A percentile compares a stretch with the other conserved stretches of the same genome.
These are phyloP conservation scores for Talaromyces verruculosus DNA, from an alignment of 2,329 filamentous ascomycete species.

Conservation along the genomic window DNA sequence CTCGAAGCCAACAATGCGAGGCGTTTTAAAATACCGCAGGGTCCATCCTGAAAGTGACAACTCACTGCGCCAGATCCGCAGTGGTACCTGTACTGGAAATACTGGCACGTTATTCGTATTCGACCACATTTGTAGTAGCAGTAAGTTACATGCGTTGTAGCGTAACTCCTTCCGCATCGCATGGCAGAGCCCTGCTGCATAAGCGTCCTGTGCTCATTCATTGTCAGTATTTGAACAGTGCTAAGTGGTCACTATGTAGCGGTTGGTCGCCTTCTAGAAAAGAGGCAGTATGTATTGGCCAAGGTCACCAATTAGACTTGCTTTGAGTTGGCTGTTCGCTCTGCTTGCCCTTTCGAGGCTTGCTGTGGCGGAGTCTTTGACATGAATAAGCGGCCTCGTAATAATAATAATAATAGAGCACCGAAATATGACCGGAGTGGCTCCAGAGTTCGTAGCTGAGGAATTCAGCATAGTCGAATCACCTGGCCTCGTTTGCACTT, in stretches of 20 bases:
- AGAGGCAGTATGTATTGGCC: not conserved
- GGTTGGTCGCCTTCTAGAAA: constrained; percentile 18
- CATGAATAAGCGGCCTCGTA: not conserved
- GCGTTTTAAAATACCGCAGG: constrained; percentile 1
- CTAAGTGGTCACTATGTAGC: not conserved
- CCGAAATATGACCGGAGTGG: not conserved
- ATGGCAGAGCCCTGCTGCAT: constrained; percentile 16
- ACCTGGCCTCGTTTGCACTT: not conserved
- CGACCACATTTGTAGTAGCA: not conserved
- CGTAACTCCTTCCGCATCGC: not conserved
- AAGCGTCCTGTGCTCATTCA: constrained; percentile 7
- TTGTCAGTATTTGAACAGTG: not conserved
- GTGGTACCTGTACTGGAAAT: constrained; percentile 1
- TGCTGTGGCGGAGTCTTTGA: not conserved
- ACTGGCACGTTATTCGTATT: not conserved
- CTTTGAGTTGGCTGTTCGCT: not conserved
- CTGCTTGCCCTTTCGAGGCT: constrained; percentile 6
- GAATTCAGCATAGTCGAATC: not conserved
- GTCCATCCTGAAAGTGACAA: constrained; percentile 6
- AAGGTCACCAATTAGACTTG: not conserved
- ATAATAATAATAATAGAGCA: not conserved
- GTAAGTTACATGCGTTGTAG: not conserved
- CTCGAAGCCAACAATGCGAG: constrained; percentile 1
- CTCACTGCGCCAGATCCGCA: constrained; percentile 13
- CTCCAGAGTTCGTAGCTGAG: not conserved